Conservation (phyloP, 73 alveolate genomes). For the Paramecium pentaurelia region DNA sequence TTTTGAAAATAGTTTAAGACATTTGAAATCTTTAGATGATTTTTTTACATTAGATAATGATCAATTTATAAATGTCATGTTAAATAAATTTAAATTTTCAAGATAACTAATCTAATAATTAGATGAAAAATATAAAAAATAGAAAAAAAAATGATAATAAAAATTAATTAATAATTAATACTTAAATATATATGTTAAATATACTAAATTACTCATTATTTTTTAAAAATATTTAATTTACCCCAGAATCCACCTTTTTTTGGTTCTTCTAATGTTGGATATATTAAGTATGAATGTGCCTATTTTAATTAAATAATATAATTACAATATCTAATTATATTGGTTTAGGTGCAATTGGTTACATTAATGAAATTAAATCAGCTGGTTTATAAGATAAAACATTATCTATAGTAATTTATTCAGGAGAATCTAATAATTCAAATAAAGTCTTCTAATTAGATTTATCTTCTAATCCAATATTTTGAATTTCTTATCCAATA, state of each 20-base stretch:
- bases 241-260: slow-evolving; percentile 45
- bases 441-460: not conserved
- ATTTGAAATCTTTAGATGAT: not conserved
- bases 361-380: not conserved
- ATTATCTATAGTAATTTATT: slow-evolving; percentile 7
- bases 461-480: not conserved
- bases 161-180: not conserved
- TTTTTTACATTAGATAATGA: not conserved
- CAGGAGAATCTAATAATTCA: slow-evolving; percentile 14
- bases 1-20: not conserved
- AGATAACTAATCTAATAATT: not conserved
- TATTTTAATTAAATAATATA: not conserved
- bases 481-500: not conserved
- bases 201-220: not conserved
- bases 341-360: slow-evolving; percentile 49
- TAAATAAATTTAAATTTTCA: not conserved
- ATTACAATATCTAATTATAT: slow-evolving; percentile 31
- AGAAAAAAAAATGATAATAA: not conserved
- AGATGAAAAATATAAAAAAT: not conserved
- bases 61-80: not conserved
- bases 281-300: not conserved
- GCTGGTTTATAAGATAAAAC: slow-evolving; percentile 21
- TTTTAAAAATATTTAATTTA: slow-evolving; percentile 10
- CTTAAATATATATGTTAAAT: not conserved
- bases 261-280: slow-evolving; percentile 35